phyloP scores from a whole-genome alignment of 1,284 basidiomycete genomes.

The Trametes hirsuta region DNA sequence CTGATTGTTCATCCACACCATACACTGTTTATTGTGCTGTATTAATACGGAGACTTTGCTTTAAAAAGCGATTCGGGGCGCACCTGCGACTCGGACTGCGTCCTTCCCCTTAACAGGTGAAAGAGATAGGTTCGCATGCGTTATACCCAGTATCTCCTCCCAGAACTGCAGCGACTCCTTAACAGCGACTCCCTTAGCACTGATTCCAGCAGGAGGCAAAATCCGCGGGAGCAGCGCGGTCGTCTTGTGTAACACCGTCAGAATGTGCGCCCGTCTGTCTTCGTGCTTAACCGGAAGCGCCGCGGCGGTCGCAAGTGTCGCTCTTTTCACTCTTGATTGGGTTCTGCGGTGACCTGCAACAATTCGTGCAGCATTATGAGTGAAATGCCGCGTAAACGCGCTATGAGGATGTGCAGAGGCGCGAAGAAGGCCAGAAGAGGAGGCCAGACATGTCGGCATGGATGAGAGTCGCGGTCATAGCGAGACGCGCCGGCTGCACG shows the following conservation, averaged over 20 bases:
- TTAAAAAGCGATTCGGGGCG: slow-evolving; percentile 16
- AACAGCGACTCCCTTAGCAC: background rate
- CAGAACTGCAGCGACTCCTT: slow-evolving; percentile 41
- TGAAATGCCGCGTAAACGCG: background rate
- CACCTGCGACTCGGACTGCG: slow-evolving; percentile 51
- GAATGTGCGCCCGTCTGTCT: slow-evolving; percentile 22
- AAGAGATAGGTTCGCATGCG: slow-evolving; percentile 40
- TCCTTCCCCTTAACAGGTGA: slow-evolving; percentile 23
- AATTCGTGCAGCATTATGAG: background rate
- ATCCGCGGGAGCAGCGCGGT: slow-evolving; percentile 42
- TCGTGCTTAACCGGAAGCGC: slow-evolving; percentile 10
- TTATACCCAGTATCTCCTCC: slow-evolving; percentile 41
- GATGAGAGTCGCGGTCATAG: slow-evolving; percentile 29
- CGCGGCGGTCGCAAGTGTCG: slow-evolving; percentile 15
- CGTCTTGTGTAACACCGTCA: slow-evolving; percentile 46
- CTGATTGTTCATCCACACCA: slow-evolving; percentile 53
- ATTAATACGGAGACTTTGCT: background rate
- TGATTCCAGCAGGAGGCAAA: slow-evolving; percentile 30
- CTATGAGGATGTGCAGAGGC: slow-evolving; percentile 17
- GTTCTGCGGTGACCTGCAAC: background rate
- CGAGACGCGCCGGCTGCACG: slow-evolving; percentile 19
- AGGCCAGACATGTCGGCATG: slow-evolving; percentile 38
- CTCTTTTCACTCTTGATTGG: slow-evolving; percentile 14
- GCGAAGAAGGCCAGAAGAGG: slow-evolving; percentile 27
- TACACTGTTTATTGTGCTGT: slow-evolving; percentile 43